These are phyloP conservation scores for Phalaenopsis equestris DNA, from an alignment of 106 monocot species.

Conservation along the genomic window DNA sequence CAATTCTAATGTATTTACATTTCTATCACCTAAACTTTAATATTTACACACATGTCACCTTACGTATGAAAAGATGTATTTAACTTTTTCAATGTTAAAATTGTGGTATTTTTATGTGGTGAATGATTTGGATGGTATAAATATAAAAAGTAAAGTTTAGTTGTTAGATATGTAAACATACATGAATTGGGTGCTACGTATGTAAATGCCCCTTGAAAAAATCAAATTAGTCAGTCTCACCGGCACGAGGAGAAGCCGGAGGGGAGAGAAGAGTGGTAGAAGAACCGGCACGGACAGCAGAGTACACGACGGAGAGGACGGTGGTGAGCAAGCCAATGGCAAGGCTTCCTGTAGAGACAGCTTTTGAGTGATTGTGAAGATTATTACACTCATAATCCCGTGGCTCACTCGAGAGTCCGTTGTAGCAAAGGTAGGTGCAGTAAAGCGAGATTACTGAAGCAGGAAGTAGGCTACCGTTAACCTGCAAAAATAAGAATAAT, in stretches of 20 bases:
- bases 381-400: constrained; percentile 95
- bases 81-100: too few relatives aligned
- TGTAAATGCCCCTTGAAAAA: too few relatives aligned
- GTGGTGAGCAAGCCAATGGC: constrained; percentile 83
- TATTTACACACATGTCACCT: too few relatives aligned
- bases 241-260: constrained; percentile 69
- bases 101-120: too few relatives aligned
- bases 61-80: too few relatives aligned
- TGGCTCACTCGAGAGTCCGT: constrained; percentile 87
- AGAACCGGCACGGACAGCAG: constrained; percentile 98
- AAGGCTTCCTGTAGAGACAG: constrained; percentile 90
- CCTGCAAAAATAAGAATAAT: constrained; percentile 30
- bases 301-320: constrained; percentile 91
- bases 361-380: constrained; percentile 81
- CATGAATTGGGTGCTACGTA: too few relatives aligned
- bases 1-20: too few relatives aligned
- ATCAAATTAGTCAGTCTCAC: constrained; percentile 19
- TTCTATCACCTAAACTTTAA: too few relatives aligned
- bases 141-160: too few relatives aligned
- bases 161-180: too few relatives aligned
- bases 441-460: constrained; percentile 90
- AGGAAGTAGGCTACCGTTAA: constrained; percentile 93
- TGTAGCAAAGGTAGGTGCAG: constrained; percentile 94
- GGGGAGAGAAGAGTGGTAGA: constrained; percentile 81
- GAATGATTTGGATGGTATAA: too few relatives aligned